phyloP scores from a whole-genome alignment of 2,329 filamentous ascomycete genomes.

The Fusarium temperatum region DNA sequence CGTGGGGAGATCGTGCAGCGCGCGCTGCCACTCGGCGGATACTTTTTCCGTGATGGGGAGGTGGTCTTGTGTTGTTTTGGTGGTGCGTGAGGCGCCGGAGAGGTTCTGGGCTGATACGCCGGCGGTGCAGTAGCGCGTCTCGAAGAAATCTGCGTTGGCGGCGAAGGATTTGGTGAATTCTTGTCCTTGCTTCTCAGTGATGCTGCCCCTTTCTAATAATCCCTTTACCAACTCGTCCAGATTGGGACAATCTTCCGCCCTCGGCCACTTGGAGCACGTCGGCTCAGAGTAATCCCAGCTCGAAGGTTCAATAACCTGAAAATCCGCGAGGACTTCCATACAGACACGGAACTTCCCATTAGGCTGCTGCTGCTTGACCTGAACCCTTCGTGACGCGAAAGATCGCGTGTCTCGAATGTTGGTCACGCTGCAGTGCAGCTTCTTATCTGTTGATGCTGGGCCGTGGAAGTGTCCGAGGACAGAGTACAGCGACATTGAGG shows the following conservation, averaged over 20 bases:
- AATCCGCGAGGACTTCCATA: slow-evolving; percentile 56
- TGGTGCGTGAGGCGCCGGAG: slow-evolving; percentile 51
- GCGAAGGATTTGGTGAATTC: slow-evolving; percentile 44
- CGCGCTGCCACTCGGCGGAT: slow-evolving; percentile 55
- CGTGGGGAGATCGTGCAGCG: slow-evolving; percentile 27
- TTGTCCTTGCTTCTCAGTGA: slow-evolving; percentile 36
- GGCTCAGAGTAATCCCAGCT: slow-evolving; percentile 51
- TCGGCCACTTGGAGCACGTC: slow-evolving; percentile 46
- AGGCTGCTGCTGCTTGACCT: slow-evolving; percentile 53
- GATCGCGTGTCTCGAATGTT: slow-evolving; percentile 55
- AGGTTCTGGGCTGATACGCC: slow-evolving; percentile 56
- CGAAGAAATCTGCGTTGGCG: slow-evolving; percentile 44
- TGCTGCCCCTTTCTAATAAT: slow-evolving; percentile 36
- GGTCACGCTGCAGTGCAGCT: slow-evolving; percentile 49
- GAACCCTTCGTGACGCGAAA: slow-evolving; percentile 58
- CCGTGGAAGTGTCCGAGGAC: slow-evolving; percentile 57
- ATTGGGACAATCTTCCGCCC: slow-evolving; percentile 38
- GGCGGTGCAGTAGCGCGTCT: slow-evolving; percentile 49
- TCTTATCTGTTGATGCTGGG: slow-evolving; percentile 52
- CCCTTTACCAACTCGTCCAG: neutral
- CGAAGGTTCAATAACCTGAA: slow-evolving; percentile 53
- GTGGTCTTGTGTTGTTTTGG: slow-evolving; percentile 48
- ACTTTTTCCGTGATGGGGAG: slow-evolving; percentile 47
- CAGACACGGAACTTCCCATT: slow-evolving; percentile 50
- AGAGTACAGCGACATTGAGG: slow-evolving; percentile 55